These are phyloP conservation scores for Microdochium paspali DNA, from an alignment of 2,329 filamentous ascomycete species.

Conservation along the genomic window DNA sequence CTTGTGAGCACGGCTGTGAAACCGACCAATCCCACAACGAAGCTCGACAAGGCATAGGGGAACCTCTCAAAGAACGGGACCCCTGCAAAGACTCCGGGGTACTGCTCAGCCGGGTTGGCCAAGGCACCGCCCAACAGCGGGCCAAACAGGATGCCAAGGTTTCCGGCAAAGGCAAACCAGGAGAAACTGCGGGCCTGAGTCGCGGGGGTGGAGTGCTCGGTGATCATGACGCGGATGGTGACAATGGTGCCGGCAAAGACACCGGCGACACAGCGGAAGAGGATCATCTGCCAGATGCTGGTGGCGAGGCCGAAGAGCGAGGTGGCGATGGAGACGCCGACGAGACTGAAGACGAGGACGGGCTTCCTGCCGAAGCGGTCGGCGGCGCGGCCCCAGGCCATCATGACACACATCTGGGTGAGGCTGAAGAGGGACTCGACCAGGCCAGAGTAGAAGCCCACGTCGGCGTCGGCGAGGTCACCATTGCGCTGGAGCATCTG, in stretches of 20 bases:
- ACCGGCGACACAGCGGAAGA: constrained; percentile 62
- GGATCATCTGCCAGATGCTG: constrained; percentile 63
- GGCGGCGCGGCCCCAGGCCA: constrained; percentile 59
- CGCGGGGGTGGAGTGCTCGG: constrained; percentile 58
- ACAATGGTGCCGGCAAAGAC: constrained; percentile 67
- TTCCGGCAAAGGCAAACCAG: constrained; percentile 67
- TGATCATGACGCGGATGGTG: constrained; percentile 68
- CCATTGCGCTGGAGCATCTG: constrained; percentile 66
- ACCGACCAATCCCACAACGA: constrained; percentile 46
- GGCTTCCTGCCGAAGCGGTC: constrained; percentile 67
- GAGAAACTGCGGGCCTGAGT: constrained; percentile 68
- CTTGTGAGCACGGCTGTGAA: constrained; percentile 40
- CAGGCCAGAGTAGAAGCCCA: constrained; percentile 71
- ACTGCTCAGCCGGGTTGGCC: constrained; percentile 57
- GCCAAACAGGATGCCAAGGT: constrained; percentile 65
- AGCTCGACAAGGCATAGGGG: constrained; percentile 56
- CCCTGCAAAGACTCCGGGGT: constrained; percentile 45
- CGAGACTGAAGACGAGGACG: constrained; percentile 56
- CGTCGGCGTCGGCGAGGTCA: constrained; percentile 49
- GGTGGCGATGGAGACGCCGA: constrained; percentile 52
- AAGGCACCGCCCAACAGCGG: constrained; percentile 61
- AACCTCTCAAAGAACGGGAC: constrained; percentile 51
- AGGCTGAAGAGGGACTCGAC: constrained; percentile 67
- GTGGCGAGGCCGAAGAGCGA: constrained; percentile 59
- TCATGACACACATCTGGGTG: constrained; percentile 70